Conservation (phyloP, 805 yeast species). For the Wickerhamomyces canadensis region DNA sequence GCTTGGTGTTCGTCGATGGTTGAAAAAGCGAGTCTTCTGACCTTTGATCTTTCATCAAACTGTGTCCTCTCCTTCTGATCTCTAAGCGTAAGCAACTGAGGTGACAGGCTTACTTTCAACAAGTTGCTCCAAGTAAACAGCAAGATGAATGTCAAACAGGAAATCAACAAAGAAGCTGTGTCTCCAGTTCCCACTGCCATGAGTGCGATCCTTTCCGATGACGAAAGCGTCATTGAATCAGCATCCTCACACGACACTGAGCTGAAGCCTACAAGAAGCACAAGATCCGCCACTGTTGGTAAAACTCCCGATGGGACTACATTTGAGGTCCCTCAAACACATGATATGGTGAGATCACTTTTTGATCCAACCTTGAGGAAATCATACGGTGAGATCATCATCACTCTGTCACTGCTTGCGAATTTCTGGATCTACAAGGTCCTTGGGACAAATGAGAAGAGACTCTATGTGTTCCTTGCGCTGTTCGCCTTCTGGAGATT, state of each 20-base stretch:
- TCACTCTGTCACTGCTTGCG: slow-evolving; percentile 38
- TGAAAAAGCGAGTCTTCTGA: background rate
- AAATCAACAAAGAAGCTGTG: background rate
- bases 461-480: slow-evolving; percentile 34
- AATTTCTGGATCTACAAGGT: slow-evolving; percentile 30
- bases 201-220: background rate
- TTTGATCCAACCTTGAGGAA: slow-evolving; percentile 73
- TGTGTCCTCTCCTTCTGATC: background rate
- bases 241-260: background rate
- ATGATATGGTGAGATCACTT: slow-evolving; percentile 77
- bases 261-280: background rate
- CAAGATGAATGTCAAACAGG: background rate
- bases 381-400: slow-evolving; percentile 58
- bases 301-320: slow-evolving; percentile 25
- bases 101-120: background rate
- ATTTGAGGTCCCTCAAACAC: slow-evolving; percentile 46
- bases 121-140: background rate
- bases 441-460: slow-evolving; percentile 15
- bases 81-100: background rate
- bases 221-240: background rate
- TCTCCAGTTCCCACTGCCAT: background rate
- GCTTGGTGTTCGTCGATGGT: background rate
- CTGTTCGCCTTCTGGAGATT: slow-evolving; percentile 72
- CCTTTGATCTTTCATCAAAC: background rate
- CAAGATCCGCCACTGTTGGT: slow-evolving; percentile 9